Evolutionary conservation across 345 rosid species (phyloP).

Genomic region (Limnanthes douglasii): DNA sequence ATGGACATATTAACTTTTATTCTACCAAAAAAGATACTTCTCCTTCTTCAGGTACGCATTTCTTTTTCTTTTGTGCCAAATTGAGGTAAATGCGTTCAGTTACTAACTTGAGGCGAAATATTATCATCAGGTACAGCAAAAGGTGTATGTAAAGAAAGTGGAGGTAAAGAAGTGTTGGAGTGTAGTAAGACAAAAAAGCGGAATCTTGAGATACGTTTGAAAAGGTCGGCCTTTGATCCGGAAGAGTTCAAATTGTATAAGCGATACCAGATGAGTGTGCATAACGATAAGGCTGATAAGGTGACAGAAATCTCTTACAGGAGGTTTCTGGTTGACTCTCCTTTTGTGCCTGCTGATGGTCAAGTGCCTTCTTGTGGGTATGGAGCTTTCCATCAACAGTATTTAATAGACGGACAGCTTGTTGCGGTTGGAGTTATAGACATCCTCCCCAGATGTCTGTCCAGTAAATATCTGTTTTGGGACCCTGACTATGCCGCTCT

Average conservation of each 20-base stretch:
- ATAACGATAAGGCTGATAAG: slow-evolving; percentile 43
- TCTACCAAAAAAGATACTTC: slow-evolving; percentile 19
- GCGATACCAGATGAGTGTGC: slow-evolving; percentile 77
- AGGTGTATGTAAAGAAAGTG: too few relatives aligned
- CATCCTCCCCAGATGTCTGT: slow-evolving; percentile 85
- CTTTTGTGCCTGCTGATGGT: slow-evolving; percentile 52
- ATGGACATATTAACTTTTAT: slow-evolving; percentile 72
- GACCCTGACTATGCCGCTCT: slow-evolving; percentile 89
- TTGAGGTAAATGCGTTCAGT: slow-evolving; percentile 30
- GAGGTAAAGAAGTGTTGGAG: slow-evolving; percentile 18
- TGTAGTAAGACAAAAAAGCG: slow-evolving; percentile 23
- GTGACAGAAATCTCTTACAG: slow-evolving; percentile 48
- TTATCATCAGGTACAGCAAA: too few relatives aligned
- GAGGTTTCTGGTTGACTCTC: slow-evolving; percentile 77
- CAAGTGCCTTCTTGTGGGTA: slow-evolving; percentile 73
- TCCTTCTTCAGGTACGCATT: slow-evolving; percentile 15
- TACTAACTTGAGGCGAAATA: slow-evolving; percentile 21
- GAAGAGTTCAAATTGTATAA: slow-evolving; percentile 76
- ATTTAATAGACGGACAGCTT: slow-evolving; percentile 62
- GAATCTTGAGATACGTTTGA: slow-evolving; percentile 65
- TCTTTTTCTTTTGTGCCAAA: slow-evolving; percentile 13
- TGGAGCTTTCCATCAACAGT: slow-evolving; percentile 96
- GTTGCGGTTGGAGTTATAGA: slow-evolving; percentile 94
- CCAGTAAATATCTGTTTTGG: slow-evolving; percentile 94
- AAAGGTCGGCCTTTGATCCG: slow-evolving; percentile 75